Evolutionary conservation across 2,329 filamentous ascomycete species (phyloP), one percentile per base, ranked within the genome.

Genomic region (Neocatenulostroma microsporum): DNA sequence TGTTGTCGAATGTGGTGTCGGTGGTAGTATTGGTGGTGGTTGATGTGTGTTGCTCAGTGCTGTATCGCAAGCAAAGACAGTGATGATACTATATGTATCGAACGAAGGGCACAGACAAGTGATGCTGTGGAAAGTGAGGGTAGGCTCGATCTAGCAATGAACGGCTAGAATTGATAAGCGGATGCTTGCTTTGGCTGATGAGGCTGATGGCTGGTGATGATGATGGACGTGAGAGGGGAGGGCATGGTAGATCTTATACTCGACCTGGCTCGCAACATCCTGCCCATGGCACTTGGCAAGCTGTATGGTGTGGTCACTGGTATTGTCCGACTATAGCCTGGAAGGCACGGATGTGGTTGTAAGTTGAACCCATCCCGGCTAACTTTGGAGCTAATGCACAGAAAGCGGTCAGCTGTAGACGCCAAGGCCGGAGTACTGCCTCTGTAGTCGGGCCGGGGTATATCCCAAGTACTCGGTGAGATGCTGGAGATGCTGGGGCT

Each of bases 1-100:
- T 66, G n/a, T n/a, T 50, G 40, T 54, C 21, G 34, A 26, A 4
- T n/a, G n/a, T 7, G 20, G 12, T 21, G 9, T 37, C 27, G 18
- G 28, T 26, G 26, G 26, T 19, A 13, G 31, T 37, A 23, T 40
- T 20, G 34, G 17, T 32, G 6, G 30, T 31, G 18, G 28, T 30
- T 26, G n/a, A n/a, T 8, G 23, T 24, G n/a, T 8, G 23, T 9
- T 24, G 23, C 23, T 24, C 23, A 24, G 23, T 9, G n/a, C n/a
- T 9, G 23, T 24, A 24, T 9, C n/a, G 23, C 8, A 24, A 24
- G 23, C 11, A 20, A 24, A n/a, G 27, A 31, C 5, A 26, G 14
- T 4, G 21, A 5, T 24, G 10, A 18, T 5, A 24, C n/a, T 20
- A 23, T 5, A 30, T 19, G 19, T 19, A 30, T 24, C 21, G 26